A percentile compares a stretch with the other conserved stretches of the same genome.
These are phyloP conservation scores for Monosporozyma solicola DNA, from an alignment of 805 yeast genomes.

Conservation along the genomic window DNA sequence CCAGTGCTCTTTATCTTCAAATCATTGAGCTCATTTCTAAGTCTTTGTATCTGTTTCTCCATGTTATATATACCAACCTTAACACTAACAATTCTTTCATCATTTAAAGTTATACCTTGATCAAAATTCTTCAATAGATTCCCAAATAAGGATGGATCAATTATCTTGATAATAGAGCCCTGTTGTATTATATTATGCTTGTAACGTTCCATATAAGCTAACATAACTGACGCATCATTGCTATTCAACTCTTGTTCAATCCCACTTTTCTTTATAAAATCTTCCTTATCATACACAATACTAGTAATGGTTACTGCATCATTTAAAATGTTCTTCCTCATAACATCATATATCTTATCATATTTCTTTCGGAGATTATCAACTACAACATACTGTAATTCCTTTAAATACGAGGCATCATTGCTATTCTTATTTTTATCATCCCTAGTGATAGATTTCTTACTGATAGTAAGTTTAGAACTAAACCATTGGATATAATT, in stretches of 20 bases:
- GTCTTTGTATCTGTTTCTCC: slow-evolving; percentile 13
- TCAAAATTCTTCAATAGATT: slow-evolving; percentile 11
- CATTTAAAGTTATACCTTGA: slow-evolving; percentile 27
- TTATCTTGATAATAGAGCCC: slow-evolving; percentile 15
- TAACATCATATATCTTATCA: slow-evolving; percentile 4
- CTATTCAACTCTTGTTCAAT: slow-evolving; percentile 1
- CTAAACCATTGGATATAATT: slow-evolving; percentile 13
- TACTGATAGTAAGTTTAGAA: background rate
- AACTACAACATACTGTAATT: slow-evolving; percentile 10
- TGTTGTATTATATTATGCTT: slow-evolving; percentile 10
- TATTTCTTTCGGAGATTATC: slow-evolving; percentile 9
- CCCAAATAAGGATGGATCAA: slow-evolving; percentile 9
- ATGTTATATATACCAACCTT: slow-evolving; percentile 20
- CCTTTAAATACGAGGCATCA: slow-evolving; percentile 13
- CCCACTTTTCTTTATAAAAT: slow-evolving; percentile 12
- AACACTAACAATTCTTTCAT: slow-evolving; percentile 28
- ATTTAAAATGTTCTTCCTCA: slow-evolving; percentile 12
- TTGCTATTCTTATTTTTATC: slow-evolving; percentile 4
- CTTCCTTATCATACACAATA: slow-evolving; percentile 13
- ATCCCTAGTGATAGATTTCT: slow-evolving; percentile 9
- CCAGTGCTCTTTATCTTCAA: slow-evolving; percentile 12
- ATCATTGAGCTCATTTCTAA: slow-evolving; percentile 16
- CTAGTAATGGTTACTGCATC: slow-evolving; percentile 17
- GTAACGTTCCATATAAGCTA: slow-evolving; percentile 14
- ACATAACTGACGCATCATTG: slow-evolving; percentile 11